Base-by-base conservation (phyloP, 257 asterid species). In the Vinca minor region DNA sequence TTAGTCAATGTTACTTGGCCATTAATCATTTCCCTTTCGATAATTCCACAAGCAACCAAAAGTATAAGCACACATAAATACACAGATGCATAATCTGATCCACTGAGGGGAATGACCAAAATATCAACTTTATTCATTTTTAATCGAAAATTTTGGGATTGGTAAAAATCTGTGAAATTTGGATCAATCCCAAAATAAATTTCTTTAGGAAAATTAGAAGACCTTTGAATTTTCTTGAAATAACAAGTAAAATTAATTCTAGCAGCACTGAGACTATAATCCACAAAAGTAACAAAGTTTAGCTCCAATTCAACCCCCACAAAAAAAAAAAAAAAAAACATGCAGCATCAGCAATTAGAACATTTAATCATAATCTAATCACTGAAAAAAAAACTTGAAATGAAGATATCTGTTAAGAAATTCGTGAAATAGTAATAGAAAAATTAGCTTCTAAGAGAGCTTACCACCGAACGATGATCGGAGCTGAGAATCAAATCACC, bases 391-490 rank as follows among this genome's bases (percentile, higher is more conserved):
- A 6, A 44, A 14, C n/a, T n/a, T n/a, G n/a, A n/a, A n/a, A n/a
- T n/a, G n/a, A n/a, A n/a, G n/a, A n/a, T n/a, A 17, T 13, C 49
- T 13, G 3, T 12, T 8, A 15, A 7, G 12, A 54, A 50, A 23
- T 11, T 20, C 25, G 21, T 8, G 29, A 13, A 8, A 48, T 28
- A 55, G 35, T 6, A 18, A 7, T 14, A 15, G 39, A 18, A 29
- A 14, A 1, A 55, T 15, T 2, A 44, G 15, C 49, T 44, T 44
- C 20, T 4, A 34, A 15, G 61, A 17, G 18, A 6, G 18, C 15
- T 56, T 26, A 56, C 62, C 62, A 2, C n/a, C 42, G 11, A 56
- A 31, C 29, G 62, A 56, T 56, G 42, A 55, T n/a, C 62, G 26
- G 62, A 32, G 25, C 25, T 25, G 32, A 28, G 32, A n/a, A n/a